These are phyloP conservation scores for Bauhinia variegata DNA, from an alignment of 306 rosid species.

Conservation along the genomic window DNA sequence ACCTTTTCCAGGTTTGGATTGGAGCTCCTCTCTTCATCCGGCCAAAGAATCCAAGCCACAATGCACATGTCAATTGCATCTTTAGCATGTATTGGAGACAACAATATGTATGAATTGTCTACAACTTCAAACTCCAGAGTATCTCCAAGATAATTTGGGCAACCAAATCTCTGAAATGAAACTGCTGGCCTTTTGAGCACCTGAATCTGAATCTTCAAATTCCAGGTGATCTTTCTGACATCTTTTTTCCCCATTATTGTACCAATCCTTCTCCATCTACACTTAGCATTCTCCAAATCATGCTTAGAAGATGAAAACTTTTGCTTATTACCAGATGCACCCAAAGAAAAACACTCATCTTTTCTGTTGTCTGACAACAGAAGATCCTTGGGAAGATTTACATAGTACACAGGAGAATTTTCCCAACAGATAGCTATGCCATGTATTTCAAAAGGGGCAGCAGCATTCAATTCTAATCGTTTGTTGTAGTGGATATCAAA, in stretches of 20 bases:
- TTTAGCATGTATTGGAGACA: slow-evolving; percentile 57
- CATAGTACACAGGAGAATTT: slow-evolving; percentile 77
- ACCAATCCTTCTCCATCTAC: slow-evolving; percentile 76
- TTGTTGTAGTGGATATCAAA: slow-evolving; percentile 82
- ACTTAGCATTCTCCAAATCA: slow-evolving; percentile 53
- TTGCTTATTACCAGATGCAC: slow-evolving; percentile 47
- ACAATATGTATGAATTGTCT: slow-evolving; percentile 62
- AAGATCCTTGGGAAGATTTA: slow-evolving; percentile 87
- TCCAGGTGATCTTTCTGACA: slow-evolving; percentile 81
- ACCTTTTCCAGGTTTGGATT: slow-evolving; percentile 93
- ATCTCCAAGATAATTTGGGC: slow-evolving; percentile 52
- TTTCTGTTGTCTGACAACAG: slow-evolving; percentile 53
- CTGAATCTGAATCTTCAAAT: slow-evolving; percentile 87
- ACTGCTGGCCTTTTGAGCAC: slow-evolving; percentile 76
- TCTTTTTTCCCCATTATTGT: slow-evolving; percentile 64
- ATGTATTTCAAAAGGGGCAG: slow-evolving; percentile 71
- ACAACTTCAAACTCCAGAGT: slow-evolving; percentile 56
- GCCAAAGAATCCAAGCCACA: slow-evolving; percentile 95
- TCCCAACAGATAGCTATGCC: slow-evolving; percentile 97
- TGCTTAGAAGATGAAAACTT: slow-evolving; percentile 50
- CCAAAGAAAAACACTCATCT: slow-evolving; percentile 42
- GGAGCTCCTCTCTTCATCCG: slow-evolving; percentile 93
- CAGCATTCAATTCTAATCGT: slow-evolving; percentile 65
- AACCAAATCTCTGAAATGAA: slow-evolving; percentile 72
- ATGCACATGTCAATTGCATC: slow-evolving; percentile 78